Evolutionary conservation across 805 yeast genomes (phyloP).

Genomic region (Tetrapisispora phaffii): DNA sequence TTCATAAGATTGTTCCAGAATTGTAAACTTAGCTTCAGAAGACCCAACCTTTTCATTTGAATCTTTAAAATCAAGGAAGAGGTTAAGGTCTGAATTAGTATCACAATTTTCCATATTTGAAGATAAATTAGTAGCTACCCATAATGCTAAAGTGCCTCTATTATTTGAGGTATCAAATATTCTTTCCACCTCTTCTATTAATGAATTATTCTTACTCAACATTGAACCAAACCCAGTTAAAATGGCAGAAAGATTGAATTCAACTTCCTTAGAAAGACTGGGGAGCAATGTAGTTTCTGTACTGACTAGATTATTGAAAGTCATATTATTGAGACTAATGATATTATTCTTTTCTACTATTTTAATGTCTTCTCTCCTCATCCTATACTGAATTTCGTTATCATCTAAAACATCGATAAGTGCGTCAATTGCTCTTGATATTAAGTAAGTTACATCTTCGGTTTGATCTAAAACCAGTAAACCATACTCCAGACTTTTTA

Average conservation of each 20-base stretch:
- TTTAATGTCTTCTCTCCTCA: not conserved
- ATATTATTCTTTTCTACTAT: constrained; percentile 16
- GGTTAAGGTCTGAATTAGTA: not conserved
- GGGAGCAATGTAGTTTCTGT: constrained; percentile 11
- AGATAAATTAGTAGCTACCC: constrained; percentile 32
- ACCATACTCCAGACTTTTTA: constrained; percentile 9
- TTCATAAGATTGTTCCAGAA: constrained; percentile 35
- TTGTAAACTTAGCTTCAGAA: constrained; percentile 20
- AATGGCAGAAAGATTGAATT: not conserved
- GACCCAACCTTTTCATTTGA: not conserved
- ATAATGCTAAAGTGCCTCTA: constrained; percentile 20
- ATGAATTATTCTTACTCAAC: not conserved
- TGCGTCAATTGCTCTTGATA: not conserved
- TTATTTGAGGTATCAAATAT: constrained; percentile 14
- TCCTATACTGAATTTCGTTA: not conserved
- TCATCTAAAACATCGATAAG: not conserved
- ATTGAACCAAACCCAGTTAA: constrained; percentile 16
- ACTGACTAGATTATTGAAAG: not conserved
- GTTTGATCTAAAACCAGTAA: constrained; percentile 4
- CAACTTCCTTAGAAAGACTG: constrained; percentile 10
- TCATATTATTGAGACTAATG: constrained; percentile 10
- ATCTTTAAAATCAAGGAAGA: constrained; percentile 7
- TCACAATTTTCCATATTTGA: constrained; percentile 6
- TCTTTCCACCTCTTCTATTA: constrained; percentile 12
- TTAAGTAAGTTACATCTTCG: constrained; percentile 2